A percentile compares a stretch with the other conserved stretches of the same genome.
phyloP scores from a whole-genome alignment of 768 basidiomycete genomes.

The Jaapia argillacea region DNA sequence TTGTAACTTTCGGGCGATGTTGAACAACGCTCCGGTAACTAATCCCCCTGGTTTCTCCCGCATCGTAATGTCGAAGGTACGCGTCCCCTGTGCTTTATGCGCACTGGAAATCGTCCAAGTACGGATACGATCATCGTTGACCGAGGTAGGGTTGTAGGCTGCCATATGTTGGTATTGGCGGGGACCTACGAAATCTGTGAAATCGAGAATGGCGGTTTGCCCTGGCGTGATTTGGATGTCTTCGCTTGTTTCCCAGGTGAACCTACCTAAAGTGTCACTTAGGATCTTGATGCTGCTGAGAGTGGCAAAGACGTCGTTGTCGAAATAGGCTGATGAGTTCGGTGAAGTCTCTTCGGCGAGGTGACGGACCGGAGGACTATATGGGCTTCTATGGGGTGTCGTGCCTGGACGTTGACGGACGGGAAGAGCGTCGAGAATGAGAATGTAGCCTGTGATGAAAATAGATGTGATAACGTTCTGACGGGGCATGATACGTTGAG shows the following conservation, averaged over 20 bases:
- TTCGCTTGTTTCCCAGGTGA: constrained; percentile 32
- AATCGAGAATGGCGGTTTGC: constrained; percentile 46
- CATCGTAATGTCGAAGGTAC: constrained; percentile 42
- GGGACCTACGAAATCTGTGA: constrained; percentile 34
- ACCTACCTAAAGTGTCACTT: constrained; percentile 40
- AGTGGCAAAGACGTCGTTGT: constrained; percentile 19
- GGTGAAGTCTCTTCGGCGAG: constrained; percentile 44
- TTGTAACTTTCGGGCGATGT: constrained; percentile 31
- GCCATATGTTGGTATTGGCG: constrained; percentile 43
- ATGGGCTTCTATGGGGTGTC: constrained; percentile 29
- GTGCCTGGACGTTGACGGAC: constrained; percentile 31
- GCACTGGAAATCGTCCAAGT: constrained; percentile 52
- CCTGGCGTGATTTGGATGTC: constrained; percentile 26
- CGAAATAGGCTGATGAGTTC: constrained; percentile 19
- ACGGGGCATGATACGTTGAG: constrained; percentile 44
- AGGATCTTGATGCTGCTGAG: constrained; percentile 28
- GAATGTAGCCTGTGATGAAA: constrained; percentile 38
- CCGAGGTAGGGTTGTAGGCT: constrained; percentile 27
- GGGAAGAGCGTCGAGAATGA: constrained; percentile 45
- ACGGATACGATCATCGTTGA: constrained; percentile 54
- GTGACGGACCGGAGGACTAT: constrained; percentile 46
- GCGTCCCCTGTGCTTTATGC: constrained; percentile 11
- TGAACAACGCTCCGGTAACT: constrained; percentile 47
- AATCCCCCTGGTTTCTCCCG: constrained; percentile 41
- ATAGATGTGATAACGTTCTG: constrained; percentile 40